Base-by-base conservation (phyloP, 148 eudicot genomes). In the Camellia japonica region DNA sequence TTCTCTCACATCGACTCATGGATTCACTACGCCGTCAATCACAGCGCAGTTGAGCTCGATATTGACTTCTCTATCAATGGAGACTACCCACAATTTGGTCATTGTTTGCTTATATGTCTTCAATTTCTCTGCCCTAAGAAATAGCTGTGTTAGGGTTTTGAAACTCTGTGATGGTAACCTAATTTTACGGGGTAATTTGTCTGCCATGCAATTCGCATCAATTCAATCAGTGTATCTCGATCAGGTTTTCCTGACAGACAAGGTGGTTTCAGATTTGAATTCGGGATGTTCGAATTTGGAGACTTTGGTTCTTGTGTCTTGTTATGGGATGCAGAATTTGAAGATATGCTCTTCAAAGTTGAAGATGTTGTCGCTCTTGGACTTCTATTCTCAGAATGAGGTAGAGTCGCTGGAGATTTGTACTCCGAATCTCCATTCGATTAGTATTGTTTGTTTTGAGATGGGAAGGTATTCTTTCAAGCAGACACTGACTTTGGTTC, bases 191-290 rank as follows among this genome's bases (percentile, higher is more conserved):
- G 23, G 23, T 23, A 23, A 23, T 23, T 23, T 23, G 23, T 23
- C 23, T 14, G 43, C 20, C 72, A 0, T 8, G 3, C 5, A 19
- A 16, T 68, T 68, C 9, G 16, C 15, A n/a, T 68, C 52, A 18
- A 46, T 68, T 9, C 72, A 15, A 3, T 68, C 72, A 9, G 2
- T 68, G 52, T 15, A 68, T 47, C 72, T 68, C 11, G 11, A 68
- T 15, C 51, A 43, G 72, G 43, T 68, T 41, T 5, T 5, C 72
- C 51, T 43, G 72, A 7, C 51, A 9, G 72, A 43, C 4, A 49
- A 68, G 4, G 15, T 68, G 72, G 72, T 68, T 47, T 43, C 72
- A 49, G 72, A 41, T 15, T 68, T 68, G 71, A 43, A 41, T n/a
- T 43, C 8, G 19, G 71, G 72, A 44, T 68, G 51, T 68, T 3